Evolutionary conservation across 805 yeast species (phyloP), one percentile per base, ranked within the genome.

Genomic region (Cyberlindnera sargentensis): DNA sequence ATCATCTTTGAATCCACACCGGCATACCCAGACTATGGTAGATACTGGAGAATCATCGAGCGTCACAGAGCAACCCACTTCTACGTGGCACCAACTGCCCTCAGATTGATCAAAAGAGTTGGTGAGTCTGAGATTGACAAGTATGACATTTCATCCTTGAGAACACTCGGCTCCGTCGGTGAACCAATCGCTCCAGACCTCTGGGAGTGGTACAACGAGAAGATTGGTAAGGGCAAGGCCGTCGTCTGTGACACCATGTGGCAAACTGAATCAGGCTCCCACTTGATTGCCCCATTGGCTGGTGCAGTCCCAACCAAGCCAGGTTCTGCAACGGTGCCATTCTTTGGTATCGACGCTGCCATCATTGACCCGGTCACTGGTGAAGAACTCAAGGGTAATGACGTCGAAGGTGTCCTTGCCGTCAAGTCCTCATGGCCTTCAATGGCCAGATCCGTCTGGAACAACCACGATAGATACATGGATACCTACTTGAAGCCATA

Each of bases 221-320:
- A 85, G 64, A 82, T 93, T 57, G 99, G 99, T 61, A 84, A 89
- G 58, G 80, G 80, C 47, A 76, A 86, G 62, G 86, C 95, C 61
- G 95, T 89, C 58, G 82, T 91, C 55, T 82, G 87, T 58, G 99
- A 93, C 69, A 93, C 99, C 37, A 89, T 89, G 77, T 93, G 99
- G 99, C 96, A 90, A 72, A 93, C 98, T 33, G 99, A 93, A 71
- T 83, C 95, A 10, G 99, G 99, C 44, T 84, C 96, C 31, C 97
- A 91, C 62, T 74, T 93, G 64, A 84, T 93, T 64, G 84, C 96
- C 37, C 96, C 98, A 49, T 67, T 93, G 57, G 95, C 98, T 15
- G 98, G 99, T 63, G 83, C 84, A 34, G 80, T 91, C 36, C 95
- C 96, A 56, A 85, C 93, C 50, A 93, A 93, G 67, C 98, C 99